Evolutionary conservation across 345 rosid genomes (phyloP).

Genomic region (Crucihimalaya himalaica): DNA sequence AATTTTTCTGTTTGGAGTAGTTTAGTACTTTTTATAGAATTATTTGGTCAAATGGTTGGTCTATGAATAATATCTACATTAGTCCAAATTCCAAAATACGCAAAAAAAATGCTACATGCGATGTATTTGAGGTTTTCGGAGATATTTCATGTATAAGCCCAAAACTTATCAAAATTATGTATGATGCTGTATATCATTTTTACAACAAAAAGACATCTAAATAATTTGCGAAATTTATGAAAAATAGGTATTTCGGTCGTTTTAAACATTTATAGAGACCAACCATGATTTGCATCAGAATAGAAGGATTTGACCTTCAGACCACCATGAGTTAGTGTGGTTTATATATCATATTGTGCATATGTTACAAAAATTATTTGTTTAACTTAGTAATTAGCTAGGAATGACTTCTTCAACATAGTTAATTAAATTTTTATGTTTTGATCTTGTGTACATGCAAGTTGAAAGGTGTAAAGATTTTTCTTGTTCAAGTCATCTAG

Average conservation of each 20-base stretch:
- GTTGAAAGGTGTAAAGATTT: background rate
- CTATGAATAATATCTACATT: background rate
- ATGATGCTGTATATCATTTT: background rate
- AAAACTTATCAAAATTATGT: background rate
- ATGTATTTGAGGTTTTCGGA: background rate
- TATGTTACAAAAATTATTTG: no score
- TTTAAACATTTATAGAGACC: no score
- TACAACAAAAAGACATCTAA: background rate
- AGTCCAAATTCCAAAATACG: constrained; percentile 15
- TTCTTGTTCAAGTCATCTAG: background rate
- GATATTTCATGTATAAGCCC: background rate
- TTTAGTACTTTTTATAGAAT: background rate
- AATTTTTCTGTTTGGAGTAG: no score
- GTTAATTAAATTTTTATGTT: background rate
- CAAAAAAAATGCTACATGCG: constrained; percentile 1
- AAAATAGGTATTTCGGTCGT: no score
- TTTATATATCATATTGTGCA: no score
- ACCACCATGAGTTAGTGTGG: background rate
- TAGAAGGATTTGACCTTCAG: no score
- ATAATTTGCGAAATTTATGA: no score
- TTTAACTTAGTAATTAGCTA: background rate
- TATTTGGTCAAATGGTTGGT: constrained; percentile 7
- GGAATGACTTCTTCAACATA: background rate
- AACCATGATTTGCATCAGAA: no score
- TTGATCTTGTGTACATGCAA: constrained; percentile 8